phyloP scores from a whole-genome alignment of 768 basidiomycete species.

The Chalciporus sphaerocephalus region DNA sequence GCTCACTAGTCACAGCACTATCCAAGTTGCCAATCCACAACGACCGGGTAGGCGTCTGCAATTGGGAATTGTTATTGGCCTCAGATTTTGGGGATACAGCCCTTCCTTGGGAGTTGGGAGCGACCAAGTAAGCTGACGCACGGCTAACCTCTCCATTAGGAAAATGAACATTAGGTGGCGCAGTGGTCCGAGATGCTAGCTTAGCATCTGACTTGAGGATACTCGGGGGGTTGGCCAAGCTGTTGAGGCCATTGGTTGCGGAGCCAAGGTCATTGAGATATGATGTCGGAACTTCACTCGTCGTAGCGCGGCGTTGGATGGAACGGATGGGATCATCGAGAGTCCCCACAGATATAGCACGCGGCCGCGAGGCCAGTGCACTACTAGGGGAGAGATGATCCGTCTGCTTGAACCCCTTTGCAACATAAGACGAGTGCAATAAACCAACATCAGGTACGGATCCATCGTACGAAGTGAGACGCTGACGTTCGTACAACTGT shows the following conservation, averaged over 20 bases:
- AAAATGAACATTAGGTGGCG: constrained; percentile 60
- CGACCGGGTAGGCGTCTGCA: constrained; percentile 91
- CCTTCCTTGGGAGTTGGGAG: constrained; percentile 64
- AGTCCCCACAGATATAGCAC: constrained; percentile 85
- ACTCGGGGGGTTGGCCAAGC: constrained; percentile 30
- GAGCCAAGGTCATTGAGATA: constrained; percentile 57
- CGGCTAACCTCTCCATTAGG: constrained; percentile 59
- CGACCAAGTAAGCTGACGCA: constrained; percentile 62
- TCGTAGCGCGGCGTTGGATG: constrained; percentile 60
- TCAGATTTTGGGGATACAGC: constrained; percentile 84
- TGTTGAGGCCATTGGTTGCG: constrained; percentile 24
- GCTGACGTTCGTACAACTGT: constrained; percentile 47
- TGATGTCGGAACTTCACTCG: constrained; percentile 50
- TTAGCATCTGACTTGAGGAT: constrained; percentile 62
- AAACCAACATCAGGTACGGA: constrained; percentile 48
- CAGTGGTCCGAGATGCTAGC: constrained; percentile 40
- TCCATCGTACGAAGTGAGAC: constrained; percentile 59
- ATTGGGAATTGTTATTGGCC: constrained; percentile 56
- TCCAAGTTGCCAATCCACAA: constrained; percentile 99
- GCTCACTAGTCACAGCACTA: constrained; percentile 88
- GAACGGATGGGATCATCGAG: constrained; percentile 76
- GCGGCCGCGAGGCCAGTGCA: constrained; percentile 51
- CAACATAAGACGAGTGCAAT: constrained; percentile 55
- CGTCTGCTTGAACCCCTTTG: constrained; percentile 69
- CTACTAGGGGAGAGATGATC: constrained; percentile 57